A percentile compares a stretch with the other conserved stretches of the same genome.
These are phyloP conservation scores for Trichoderma sp. DNA, from an alignment of 2,329 filamentous ascomycete species.

Conservation along the genomic window DNA sequence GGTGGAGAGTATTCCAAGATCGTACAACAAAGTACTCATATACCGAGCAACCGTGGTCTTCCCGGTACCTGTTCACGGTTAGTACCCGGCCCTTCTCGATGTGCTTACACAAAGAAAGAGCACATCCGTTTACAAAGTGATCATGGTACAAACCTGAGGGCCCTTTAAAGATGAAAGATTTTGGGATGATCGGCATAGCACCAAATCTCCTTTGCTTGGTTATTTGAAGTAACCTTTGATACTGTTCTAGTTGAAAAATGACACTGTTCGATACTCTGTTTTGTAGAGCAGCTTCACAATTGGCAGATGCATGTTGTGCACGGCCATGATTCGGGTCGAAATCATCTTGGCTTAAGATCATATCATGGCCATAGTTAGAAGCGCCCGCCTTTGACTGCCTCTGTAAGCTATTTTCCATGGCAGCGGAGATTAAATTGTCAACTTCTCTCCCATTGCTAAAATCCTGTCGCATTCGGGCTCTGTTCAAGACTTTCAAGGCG, in stretches of 20 bases:
- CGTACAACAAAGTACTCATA: background rate
- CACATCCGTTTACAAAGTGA: background rate
- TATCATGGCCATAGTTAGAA: background rate
- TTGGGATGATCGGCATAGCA: background rate
- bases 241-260: background rate
- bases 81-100: background rate
- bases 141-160: background rate
- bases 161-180: background rate
- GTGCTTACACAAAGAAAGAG: background rate
- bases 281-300: background rate
- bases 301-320: background rate
- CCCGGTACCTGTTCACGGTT: background rate
- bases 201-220: background rate
- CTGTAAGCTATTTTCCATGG: background rate
- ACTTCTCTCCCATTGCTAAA: constrained; percentile 13
- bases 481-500: background rate
- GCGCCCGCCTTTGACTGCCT: background rate
- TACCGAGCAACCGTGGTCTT: constrained; percentile 13
- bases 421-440: background rate
- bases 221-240: background rate
- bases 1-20: background rate
- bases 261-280: background rate
- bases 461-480: background rate
- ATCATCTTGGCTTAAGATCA: background rate
- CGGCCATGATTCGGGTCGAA: background rate